Evolutionary conservation across 352 stramenopile species (phyloP), one percentile per base, ranked within the genome.

Genomic region (Aphanomyces euteiches): DNA sequence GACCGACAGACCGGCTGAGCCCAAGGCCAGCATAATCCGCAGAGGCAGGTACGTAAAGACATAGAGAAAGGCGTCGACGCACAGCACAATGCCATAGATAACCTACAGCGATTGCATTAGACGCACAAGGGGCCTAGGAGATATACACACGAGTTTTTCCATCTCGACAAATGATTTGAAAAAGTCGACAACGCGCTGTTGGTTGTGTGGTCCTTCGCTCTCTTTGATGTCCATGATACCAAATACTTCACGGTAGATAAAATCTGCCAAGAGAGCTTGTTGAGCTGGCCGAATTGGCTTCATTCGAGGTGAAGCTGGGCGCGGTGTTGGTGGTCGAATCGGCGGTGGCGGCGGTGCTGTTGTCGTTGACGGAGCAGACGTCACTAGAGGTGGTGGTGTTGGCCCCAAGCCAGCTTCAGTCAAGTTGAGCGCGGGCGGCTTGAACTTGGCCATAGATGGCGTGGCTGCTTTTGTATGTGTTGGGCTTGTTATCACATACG

Each of bases 1-100:
- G 38, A 83, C 81, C 37, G 85, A 90, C 41, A 85, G 88, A n/a
- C 90, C 82, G 1, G 79, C 83, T 47, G 77, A 96, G 47, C 78
- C 83, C 73, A 90, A 80, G 38, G 79, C 77, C 63, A 91, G 87
- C 56, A 98, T 72, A 69, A 98, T 87, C 74, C 88, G 74, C 60
- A 99, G 74, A 10, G 96, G 96, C 38, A 99, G 79, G 75, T 98
- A 98, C 59, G 96, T 98, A 66, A 98, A 92, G 43, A 98, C 85
- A 82, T 99, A 98, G 4, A 99, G 78, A 73, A 99, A 99, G 56
- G 91, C 98, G 80, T 99, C 97, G 21, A 98, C 78, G 64, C 90
- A 98, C 37, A 99, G 83, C 10, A 98, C 86, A 56, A 98, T 90
- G 21, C 95, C 96, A 73, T 98, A 98, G 8, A 87, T 72, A 56